Conservation (phyloP, 768 basidiomycete species). For the Pulveroboletus frians region DNA sequence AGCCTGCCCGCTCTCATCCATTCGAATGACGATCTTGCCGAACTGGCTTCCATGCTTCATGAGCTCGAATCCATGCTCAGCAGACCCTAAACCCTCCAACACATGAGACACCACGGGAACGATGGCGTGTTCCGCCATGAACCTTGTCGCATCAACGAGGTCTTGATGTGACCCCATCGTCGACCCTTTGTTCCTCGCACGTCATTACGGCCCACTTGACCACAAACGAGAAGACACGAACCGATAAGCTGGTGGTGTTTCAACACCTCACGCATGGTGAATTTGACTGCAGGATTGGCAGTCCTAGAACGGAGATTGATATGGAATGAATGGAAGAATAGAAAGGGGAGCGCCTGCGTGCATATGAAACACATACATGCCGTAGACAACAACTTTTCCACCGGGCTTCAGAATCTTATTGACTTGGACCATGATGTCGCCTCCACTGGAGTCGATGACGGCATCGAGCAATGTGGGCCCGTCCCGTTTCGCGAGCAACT, state of each 20-base stretch:
- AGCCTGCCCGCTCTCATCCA: constrained; percentile 28
- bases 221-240: constrained; percentile 27
- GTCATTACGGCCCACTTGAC: constrained; percentile 9
- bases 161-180: constrained; percentile 82
- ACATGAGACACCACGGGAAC: constrained; percentile 67
- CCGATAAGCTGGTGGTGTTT: constrained; percentile 72
- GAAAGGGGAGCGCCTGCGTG: neutral
- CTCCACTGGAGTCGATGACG: constrained; percentile 68
- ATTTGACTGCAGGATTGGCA: constrained; percentile 48
- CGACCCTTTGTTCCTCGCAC: constrained; percentile 47
- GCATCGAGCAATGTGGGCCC: constrained; percentile 41
- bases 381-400: constrained; percentile 58
- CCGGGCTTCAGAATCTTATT: constrained; percentile 50
- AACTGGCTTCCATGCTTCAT: constrained; percentile 64
- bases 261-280: constrained; percentile 77
- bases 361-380: constrained; percentile 42
- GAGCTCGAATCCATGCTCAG: constrained; percentile 66
- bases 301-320: constrained; percentile 44
- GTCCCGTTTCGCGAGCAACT: constrained; percentile 35
- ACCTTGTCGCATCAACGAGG: constrained; percentile 64
- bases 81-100: constrained; percentile 57
- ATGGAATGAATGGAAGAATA: constrained; percentile 2
- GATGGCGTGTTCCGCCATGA: constrained; percentile 61
- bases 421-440: constrained; percentile 51
- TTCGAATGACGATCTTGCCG: constrained; percentile 67